Percentiles rank a stretch among this genome's conserved stretches.
These are phyloP conservation scores for Sporothrix globosa DNA, from an alignment of 2,329 filamentous ascomycete genomes.

Conservation along the genomic window DNA sequence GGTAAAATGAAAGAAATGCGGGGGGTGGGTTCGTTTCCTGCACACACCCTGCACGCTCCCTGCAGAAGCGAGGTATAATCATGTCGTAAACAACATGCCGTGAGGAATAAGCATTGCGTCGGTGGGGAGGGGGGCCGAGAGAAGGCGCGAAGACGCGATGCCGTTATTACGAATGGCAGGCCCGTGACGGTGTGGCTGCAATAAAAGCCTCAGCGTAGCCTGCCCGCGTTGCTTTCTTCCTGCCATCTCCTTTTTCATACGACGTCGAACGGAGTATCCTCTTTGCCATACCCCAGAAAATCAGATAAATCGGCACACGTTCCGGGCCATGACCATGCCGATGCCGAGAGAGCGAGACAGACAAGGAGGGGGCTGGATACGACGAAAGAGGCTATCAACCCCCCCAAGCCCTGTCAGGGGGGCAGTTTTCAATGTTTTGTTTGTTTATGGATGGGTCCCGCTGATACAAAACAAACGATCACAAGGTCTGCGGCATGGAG, in stretches of 20 bases:
- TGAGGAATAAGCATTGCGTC: neutral
- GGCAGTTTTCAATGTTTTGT: too few relatives aligned
- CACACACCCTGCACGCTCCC: neutral
- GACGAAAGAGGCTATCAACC: too few relatives aligned
- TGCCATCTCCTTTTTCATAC: neutral
- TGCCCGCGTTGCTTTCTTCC: constrained; percentile 1
- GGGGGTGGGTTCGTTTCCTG: constrained; percentile 1
- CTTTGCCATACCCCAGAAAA: neutral
- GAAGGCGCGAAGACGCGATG: constrained; percentile 21
- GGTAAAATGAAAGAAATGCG: neutral
- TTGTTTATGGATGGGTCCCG: too few relatives aligned
- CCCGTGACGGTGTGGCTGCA: too few relatives aligned
- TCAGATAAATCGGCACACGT: neutral
- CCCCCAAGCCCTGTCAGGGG: too few relatives aligned
- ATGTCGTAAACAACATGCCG: neutral
- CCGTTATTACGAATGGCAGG: neutral
- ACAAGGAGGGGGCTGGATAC: neutral
- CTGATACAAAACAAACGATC: neutral
- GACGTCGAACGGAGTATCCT: neutral
- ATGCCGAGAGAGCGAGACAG: constrained; percentile 17
- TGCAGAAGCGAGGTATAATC: neutral
- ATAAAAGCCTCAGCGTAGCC: constrained; percentile 8
- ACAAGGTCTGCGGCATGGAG: too few relatives aligned
- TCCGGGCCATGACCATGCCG: neutral
- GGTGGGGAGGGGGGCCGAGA: too few relatives aligned